Conservation (phyloP, 1,284 basidiomycete genomes). For the Pseudozyma sp. region DNA sequence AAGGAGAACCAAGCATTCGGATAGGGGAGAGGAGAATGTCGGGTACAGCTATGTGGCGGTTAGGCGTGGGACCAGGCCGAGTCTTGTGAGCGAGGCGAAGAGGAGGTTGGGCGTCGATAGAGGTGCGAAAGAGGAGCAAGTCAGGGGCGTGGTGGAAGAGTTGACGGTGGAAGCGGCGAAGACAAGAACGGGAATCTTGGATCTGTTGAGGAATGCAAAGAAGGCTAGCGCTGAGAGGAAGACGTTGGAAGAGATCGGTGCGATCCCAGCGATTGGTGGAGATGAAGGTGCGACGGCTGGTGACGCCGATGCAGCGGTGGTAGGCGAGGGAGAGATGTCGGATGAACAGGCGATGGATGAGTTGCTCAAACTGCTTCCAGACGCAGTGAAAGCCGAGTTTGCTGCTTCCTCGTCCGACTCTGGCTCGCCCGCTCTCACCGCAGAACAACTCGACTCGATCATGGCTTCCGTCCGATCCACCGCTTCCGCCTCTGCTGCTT, state of each 20-base stretch:
- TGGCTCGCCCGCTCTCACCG: constrained; percentile 5
- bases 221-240: constrained; percentile 12
- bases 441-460: constrained; percentile 43
- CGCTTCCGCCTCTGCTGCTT: background rate
- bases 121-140: background rate
- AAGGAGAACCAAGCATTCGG: constrained; percentile 85
- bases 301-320: background rate
- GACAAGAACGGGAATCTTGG: constrained; percentile 56
- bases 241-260: constrained; percentile 34
- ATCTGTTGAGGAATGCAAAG: constrained; percentile 45
- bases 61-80: constrained; percentile 79
- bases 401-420: background rate
- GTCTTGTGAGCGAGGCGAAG: constrained; percentile 35
- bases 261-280: constrained; percentile 5
- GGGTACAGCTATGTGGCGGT: constrained; percentile 92
- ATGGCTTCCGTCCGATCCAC: constrained; percentile 31
- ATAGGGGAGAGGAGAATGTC: constrained; percentile 83
- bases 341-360: constrained; percentile 45
- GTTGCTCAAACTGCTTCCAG: constrained; percentile 44
- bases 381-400: constrained; percentile 39
- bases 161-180: constrained; percentile 22
- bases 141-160: constrained; percentile 3
- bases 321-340: constrained; percentile 16
- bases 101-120: constrained; percentile 3
- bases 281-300: background rate